Conservation (phyloP, 768 basidiomycete species). For the Suillus paluster region DNA sequence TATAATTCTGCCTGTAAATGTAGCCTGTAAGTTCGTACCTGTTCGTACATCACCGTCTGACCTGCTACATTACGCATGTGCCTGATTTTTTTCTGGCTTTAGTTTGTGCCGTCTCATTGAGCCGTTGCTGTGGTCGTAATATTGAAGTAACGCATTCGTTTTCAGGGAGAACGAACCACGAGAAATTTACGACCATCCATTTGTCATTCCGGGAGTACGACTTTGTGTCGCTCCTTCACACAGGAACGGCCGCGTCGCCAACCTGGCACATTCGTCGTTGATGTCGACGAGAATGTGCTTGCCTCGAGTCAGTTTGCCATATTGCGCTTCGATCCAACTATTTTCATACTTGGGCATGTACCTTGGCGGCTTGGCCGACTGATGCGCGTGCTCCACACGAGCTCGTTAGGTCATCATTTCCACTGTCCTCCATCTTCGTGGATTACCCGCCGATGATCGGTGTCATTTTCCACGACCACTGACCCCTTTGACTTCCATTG, state of each 20-base stretch:
- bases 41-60: too few species aligned
- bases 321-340: not conserved
- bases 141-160: not conserved
- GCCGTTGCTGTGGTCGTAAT: not conserved
- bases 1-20: not conserved
- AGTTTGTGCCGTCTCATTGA: not conserved
- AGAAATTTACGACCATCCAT: not conserved
- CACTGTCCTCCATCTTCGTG: constrained; percentile 11
- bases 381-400: constrained; percentile 23
- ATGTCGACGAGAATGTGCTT: not conserved
- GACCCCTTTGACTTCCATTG: constrained; percentile 6
- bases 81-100: too few species aligned
- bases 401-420: constrained; percentile 19
- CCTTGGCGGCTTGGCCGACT: constrained; percentile 14
- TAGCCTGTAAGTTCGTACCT: not conserved
- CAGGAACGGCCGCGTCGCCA: not conserved
- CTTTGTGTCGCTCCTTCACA: not conserved
- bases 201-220: not conserved
- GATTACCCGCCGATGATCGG: constrained; percentile 9
- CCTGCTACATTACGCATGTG: not conserved
- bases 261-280: not conserved
- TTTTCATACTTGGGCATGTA: constrained; percentile 18
- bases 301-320: not conserved
- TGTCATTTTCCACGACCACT: constrained; percentile 4
- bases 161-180: not conserved